These are phyloP conservation scores for Agroathelia rolfsii DNA, from an alignment of 1,284 basidiomycete species.

Conservation along the genomic window DNA sequence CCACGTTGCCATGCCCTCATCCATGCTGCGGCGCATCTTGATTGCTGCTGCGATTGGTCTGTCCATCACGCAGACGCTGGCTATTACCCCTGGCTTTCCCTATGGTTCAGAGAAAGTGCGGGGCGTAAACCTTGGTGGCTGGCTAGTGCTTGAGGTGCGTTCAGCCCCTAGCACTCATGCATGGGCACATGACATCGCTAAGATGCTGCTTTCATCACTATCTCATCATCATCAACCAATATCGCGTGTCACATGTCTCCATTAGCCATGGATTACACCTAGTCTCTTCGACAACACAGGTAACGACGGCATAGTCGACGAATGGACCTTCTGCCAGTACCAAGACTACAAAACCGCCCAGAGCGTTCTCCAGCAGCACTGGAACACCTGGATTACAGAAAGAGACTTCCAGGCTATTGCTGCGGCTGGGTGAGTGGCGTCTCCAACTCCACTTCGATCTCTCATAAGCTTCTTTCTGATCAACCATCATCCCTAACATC, in stretches of 20 bases:
- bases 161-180: no score
- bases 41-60: constrained; percentile 8
- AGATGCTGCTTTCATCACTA: neutral
- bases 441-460: neutral
- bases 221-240: neutral
- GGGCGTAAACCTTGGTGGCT: constrained; percentile 66
- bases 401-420: constrained; percentile 65
- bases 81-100: constrained; percentile 32
- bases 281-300: constrained; percentile 78
- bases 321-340: constrained; percentile 75
- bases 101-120: constrained; percentile 54
- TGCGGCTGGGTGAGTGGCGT: constrained; percentile 50
- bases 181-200: neutral
- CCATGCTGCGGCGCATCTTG: neutral
- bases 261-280: constrained; percentile 82
- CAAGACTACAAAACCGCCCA: constrained; percentile 42
- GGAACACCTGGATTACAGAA: constrained; percentile 78
- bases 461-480: neutral
- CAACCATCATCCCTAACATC: constrained; percentile 5
- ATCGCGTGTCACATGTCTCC: no score
- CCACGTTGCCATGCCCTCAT: neutral
- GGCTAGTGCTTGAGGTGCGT: constrained; percentile 36
- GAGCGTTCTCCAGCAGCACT: constrained; percentile 51
- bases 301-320: constrained; percentile 51
- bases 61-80: constrained; percentile 11